Evolutionary conservation across 176 grass and related monocot species (phyloP), one percentile per base, ranked within the genome.

Genomic region (Saccharum spontaneum): DNA sequence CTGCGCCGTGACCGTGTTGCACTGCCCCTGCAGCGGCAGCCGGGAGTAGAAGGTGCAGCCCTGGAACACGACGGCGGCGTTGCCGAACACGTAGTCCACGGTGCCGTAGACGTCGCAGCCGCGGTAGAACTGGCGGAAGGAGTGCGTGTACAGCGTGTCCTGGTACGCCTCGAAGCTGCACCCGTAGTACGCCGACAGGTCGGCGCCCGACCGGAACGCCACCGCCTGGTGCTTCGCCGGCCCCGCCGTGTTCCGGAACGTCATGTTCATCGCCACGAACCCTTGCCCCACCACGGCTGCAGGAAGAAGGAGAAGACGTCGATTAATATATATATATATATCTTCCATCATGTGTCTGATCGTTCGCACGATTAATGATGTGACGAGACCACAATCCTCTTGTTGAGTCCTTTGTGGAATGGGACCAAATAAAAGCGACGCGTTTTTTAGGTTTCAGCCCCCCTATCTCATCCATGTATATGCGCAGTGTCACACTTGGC

Each of bases 141-240:
- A 95, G 88, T 95, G 93, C 40, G 93, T 82, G 87, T 95, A 95
- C 3, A 95, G 86, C 13, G 93, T 92, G 90, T 95, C 93, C 64
- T 95, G 93, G 85, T 82, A 95, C 11, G 88, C 90, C 79, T 95
- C 88, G 85, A 95, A 84, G 88, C 90, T 90, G 88, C 93, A 92
- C 2, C 82, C 50, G 86, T 92, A 90, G 83, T 92, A 88, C 39
- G 90, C 83, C 13, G 90, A 95, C 9, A 92, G 83, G 59, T 95
- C 93, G 1, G 93, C 93, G 76, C 80, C 77, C 20, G 82, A 90
- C 0, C 90, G 88, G 88, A 92, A 71, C 4, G 93, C 93, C 69
- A 95, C 93, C 22, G 90, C 93, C 78, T 95, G 93, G 72, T 88
- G 83, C 76, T 95, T 95, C 9, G 48, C 60, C 2, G 93, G 79